Percentiles rank a stretch among this genome's conserved stretches.
Evolutionary conservation across 345 rosid genomes (phyloP).

Genomic region (Populus nigra): DNA sequence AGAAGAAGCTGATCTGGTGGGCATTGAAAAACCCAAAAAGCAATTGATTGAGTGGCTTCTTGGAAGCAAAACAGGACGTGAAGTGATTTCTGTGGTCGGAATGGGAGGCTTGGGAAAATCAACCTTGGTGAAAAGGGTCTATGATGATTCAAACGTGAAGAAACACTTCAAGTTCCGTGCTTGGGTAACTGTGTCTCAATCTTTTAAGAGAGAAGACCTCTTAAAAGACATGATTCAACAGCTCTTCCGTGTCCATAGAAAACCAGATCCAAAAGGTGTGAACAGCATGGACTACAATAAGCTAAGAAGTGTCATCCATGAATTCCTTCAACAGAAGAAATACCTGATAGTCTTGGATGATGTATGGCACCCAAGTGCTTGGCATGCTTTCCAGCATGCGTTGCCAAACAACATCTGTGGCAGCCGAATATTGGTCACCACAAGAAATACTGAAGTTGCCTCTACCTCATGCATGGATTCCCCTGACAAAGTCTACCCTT

Average conservation of each 20-base stretch:
- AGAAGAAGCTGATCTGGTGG: constrained; percentile 25
- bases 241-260: not conserved
- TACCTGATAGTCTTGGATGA: constrained; percentile 30
- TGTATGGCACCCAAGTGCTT: constrained; percentile 16
- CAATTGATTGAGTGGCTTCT: constrained; percentile 17
- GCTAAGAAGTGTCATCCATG: constrained; percentile 4
- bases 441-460: constrained; percentile 19
- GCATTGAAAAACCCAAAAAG: constrained; percentile 18
- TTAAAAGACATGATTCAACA: constrained; percentile 13
- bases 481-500: constrained; percentile 11
- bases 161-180: constrained; percentile 16
- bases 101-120: constrained; percentile 24
- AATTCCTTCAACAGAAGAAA: not conserved
- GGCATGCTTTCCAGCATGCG: constrained; percentile 23
- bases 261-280: constrained; percentile 6
- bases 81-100: constrained; percentile 15
- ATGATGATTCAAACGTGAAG: constrained; percentile 11
- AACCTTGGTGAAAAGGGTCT: constrained; percentile 15
- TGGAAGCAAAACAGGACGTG: not conserved
- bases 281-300: not conserved
- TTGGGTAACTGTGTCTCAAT: constrained; percentile 18
- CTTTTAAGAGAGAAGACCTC: constrained; percentile 5
- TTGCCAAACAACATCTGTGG: constrained; percentile 16
- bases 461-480: constrained; percentile 12
- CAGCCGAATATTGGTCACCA: constrained; percentile 29